A percentile compares a stretch with the other conserved stretches of the same genome.
phyloP scores from a whole-genome alignment of 2,329 filamentous ascomycete genomes.

The Acephala macrosclerotiorum region DNA sequence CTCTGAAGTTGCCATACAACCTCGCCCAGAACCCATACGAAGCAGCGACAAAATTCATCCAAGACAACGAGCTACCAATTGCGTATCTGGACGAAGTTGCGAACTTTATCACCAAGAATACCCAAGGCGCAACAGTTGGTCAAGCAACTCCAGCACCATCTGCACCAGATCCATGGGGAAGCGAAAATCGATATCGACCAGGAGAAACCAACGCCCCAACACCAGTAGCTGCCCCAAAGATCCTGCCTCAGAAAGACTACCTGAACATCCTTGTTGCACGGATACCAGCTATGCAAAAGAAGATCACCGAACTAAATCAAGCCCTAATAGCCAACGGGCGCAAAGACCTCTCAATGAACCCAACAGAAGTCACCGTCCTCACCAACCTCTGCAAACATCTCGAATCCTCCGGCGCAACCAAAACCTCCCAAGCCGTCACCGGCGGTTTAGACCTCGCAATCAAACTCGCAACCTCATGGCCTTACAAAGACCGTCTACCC shows the following conservation, averaged over 20 bases:
- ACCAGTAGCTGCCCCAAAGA: slow-evolving; percentile 54
- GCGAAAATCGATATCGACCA: slow-evolving; percentile 80
- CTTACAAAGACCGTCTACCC: slow-evolving; percentile 79
- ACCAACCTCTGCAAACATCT: slow-evolving; percentile 68
- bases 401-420: slow-evolving; percentile 54
- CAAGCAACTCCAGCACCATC: slow-evolving; percentile 55
- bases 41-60: slow-evolving; percentile 87
- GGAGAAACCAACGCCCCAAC: slow-evolving; percentile 60
- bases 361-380: slow-evolving; percentile 71
- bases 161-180: slow-evolving; percentile 75
- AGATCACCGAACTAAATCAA: slow-evolving; percentile 78
- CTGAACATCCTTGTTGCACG: slow-evolving; percentile 80
- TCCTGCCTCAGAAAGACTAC: slow-evolving; percentile 81
- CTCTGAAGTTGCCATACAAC: slow-evolving; percentile 94
- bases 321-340: slow-evolving; percentile 73
- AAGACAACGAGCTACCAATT: slow-evolving; percentile 86
- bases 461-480: slow-evolving; percentile 81
- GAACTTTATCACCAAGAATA: slow-evolving; percentile 91
- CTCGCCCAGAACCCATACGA: slow-evolving; percentile 92
- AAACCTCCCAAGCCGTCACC: slow-evolving; percentile 54
- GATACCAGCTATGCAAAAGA: slow-evolving; percentile 74
- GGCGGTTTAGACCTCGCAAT: slow-evolving; percentile 69
- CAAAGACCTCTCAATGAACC: slow-evolving; percentile 78
- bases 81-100: slow-evolving; percentile 91
- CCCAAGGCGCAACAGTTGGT: slow-evolving; percentile 84